Conservation (phyloP, 2,329 filamentous ascomycete genomes). For the Stachybotrys echinatus region DNA sequence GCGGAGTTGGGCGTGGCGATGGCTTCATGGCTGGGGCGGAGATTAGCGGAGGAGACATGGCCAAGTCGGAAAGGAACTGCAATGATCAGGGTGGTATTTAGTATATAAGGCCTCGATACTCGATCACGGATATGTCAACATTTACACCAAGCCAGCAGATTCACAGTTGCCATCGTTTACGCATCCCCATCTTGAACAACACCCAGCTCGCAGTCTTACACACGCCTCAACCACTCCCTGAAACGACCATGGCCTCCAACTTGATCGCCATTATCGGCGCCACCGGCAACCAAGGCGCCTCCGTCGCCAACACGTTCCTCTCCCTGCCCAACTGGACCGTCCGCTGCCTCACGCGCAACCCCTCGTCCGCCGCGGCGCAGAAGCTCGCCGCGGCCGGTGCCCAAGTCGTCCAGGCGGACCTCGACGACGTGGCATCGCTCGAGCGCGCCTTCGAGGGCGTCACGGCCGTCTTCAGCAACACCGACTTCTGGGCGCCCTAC, state of each 20-base stretch:
- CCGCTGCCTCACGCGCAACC: slow-evolving; percentile 38
- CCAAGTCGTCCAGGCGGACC: slow-evolving; percentile 37
- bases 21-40: no score
- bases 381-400: slow-evolving; percentile 31
- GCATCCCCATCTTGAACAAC: no score
- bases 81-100: no score
- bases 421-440: slow-evolving; percentile 32
- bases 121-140: no score
- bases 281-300: slow-evolving; percentile 42
- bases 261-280: slow-evolving; percentile 38
- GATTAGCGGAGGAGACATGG: no score
- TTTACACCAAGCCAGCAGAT: no score
- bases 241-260: slow-evolving; percentile 9
- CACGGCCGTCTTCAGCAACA: slow-evolving; percentile 45
- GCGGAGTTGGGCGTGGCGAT: no score
- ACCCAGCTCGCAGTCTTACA: no score
- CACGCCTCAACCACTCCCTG: no score
- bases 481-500: slow-evolving; percentile 46
- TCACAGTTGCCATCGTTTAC: no score
- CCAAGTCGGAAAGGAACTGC: no score
- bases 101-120: no score
- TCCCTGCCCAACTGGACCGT: slow-evolving; percentile 30
- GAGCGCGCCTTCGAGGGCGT: slow-evolving; percentile 33
- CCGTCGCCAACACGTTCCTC: slow-evolving; percentile 39
- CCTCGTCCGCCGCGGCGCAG: slow-evolving; percentile 31